A percentile compares a stretch with the other conserved stretches of the same genome.
Conservation (phyloP, 1,139 yeast genomes). For the Debaryomyces fabryi region DNA sequence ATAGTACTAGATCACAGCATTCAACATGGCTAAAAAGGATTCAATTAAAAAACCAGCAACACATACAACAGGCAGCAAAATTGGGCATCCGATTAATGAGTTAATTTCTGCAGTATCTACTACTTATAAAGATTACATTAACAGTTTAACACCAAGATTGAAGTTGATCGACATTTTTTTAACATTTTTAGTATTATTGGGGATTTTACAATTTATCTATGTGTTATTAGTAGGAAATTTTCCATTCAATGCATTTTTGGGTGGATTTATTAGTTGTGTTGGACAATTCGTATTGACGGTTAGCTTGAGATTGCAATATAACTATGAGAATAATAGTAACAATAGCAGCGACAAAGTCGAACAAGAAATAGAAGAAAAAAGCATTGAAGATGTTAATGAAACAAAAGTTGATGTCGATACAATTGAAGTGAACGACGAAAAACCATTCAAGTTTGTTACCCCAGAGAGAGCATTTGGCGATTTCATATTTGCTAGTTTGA, state of each 20-base stretch:
- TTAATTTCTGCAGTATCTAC: conserved; percentile 50
- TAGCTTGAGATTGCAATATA: conserved; percentile 71
- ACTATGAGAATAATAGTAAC: conserved; percentile 19
- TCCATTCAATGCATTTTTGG: conserved; percentile 96
- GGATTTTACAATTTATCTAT: conserved; percentile 76
- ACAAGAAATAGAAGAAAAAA: conserved; percentile 4
- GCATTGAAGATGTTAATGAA: conserved; percentile 10
- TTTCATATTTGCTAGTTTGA: conserved; percentile 81
- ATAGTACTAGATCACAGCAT: background rate
- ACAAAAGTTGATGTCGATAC: conserved; percentile 13
- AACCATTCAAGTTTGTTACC: conserved; percentile 54
- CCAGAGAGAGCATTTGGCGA: conserved; percentile 91
- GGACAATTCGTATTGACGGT: conserved; percentile 93
- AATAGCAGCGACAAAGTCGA: conserved; percentile 9
- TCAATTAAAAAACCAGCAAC: conserved; percentile 29
- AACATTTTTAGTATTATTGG: conserved; percentile 71
- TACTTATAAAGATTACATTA: conserved; percentile 50
- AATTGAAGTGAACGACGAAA: conserved; percentile 18
- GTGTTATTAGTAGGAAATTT: conserved; percentile 80
- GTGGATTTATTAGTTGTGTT: conserved; percentile 90
- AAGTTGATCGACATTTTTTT: conserved; percentile 79
- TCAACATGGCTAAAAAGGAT: conserved; percentile 45
- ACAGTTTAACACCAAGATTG: conserved; percentile 48
- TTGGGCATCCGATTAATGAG: conserved; percentile 33
- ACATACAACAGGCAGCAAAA: background rate